Evolutionary conservation across 2,329 filamentous ascomycete species (phyloP), one percentile per base, ranked within the genome.

Genomic region (Arthrobotrys sinensis): DNA sequence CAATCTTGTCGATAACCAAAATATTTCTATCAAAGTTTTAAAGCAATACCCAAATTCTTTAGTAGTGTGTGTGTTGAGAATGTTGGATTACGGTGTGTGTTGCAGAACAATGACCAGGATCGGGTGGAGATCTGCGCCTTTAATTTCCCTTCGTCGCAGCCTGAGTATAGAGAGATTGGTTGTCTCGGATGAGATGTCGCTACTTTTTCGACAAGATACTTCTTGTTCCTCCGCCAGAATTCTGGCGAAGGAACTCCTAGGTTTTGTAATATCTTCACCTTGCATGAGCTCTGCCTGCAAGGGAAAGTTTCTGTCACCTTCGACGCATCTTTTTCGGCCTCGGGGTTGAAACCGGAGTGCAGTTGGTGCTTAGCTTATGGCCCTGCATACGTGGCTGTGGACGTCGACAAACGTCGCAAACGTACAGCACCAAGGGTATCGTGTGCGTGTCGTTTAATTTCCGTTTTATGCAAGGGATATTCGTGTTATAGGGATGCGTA

Each of bases 1-100:
- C 75, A 78, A 78, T 21, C 67, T 78, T 78, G 62, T 78, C 75
- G 75, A 78, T 78, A 78, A 78, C 75, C 75, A 78, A 50, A 45
- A 7, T 48, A n/a, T 45, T 14, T 43, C 6, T 28, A 53, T 57
- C 34, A 40, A 45, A 14, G 40, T 14, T 57, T 57, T 57, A 53
- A 55, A 19, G 12, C n/a, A 60, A 60, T 19, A 60, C 12, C n/a
- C 5, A 5, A 4, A 16, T 43, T 40, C 28, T 16, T 16, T 16
- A 8, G 12, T 21, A 43, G 5, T 4, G 28, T 32, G 8, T n/a
- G 53, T 19, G 55, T 60, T 60, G 55, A 24, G 4, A 4, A 24
- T 43, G 55, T 60, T 60, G 55, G 19, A 60, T 60, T 24, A 12
- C 24, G 34, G 5, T 0, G 19, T 0, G 19, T 24, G 8, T 36